Conservation (phyloP, 2,329 filamentous ascomycete species). For the Beauveria asiatica region DNA sequence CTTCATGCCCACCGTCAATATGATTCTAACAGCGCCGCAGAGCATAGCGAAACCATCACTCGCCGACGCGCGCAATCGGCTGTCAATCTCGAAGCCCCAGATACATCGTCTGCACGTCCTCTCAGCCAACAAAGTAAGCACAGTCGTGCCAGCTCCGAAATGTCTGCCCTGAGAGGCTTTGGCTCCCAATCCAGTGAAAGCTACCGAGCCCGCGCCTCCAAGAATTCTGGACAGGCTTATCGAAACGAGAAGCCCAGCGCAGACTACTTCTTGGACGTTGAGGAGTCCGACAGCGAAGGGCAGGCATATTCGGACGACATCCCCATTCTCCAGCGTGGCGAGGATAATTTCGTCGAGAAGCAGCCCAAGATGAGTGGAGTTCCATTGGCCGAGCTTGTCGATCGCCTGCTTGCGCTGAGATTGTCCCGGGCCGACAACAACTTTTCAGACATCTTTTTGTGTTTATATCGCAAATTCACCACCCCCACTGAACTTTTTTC, state of each 20-base stretch:
- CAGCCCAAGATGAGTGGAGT: constrained; percentile 44
- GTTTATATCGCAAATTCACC: constrained; percentile 88
- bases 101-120: constrained; percentile 41
- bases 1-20: background rate
- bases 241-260: constrained; percentile 39
- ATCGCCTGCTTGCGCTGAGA: constrained; percentile 73
- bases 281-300: constrained; percentile 62
- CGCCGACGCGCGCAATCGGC: constrained; percentile 53
- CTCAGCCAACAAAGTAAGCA: constrained; percentile 56
- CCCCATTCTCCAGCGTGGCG: constrained; percentile 56
- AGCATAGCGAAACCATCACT: constrained; percentile 34
- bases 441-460: constrained; percentile 82
- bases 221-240: constrained; percentile 33
- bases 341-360: constrained; percentile 49
- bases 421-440: constrained; percentile 83
- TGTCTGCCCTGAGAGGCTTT: constrained; percentile 50
- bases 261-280: constrained; percentile 57
- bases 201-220: constrained; percentile 23
- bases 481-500: constrained; percentile 70
- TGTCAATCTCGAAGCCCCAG: constrained; percentile 50
- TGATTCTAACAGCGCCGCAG: constrained; percentile 17
- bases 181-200: constrained; percentile 36
- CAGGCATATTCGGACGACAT: constrained; percentile 58
- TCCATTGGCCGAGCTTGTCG: constrained; percentile 65
- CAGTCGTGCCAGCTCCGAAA: constrained; percentile 63